Percentiles rank a stretch among this genome's conserved stretches.
Conservation (phyloP, 257 asterid species). For the Solanum lycopersicoides region DNA sequence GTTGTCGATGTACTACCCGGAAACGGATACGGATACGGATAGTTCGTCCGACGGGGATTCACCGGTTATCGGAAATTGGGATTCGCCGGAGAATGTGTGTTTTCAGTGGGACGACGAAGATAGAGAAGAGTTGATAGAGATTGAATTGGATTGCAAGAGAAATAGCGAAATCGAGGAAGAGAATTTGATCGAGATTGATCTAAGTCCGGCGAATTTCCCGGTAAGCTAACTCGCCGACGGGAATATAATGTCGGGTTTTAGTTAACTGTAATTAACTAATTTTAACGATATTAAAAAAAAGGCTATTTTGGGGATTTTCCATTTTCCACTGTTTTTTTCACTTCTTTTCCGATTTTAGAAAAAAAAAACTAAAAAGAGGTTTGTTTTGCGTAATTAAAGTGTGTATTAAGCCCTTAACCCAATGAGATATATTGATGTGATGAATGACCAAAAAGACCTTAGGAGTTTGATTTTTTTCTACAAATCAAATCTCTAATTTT, state of each 20-base stretch:
- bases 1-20: constrained; percentile 69
- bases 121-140: constrained; percentile 68
- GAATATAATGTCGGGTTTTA: neutral
- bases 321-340: neutral
- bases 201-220: constrained; percentile 29
- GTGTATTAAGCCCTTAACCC: neutral
- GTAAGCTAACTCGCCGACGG: neutral
- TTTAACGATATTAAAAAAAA: neutral
- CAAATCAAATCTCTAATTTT: neutral
- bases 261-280: neutral
- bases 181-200: constrained; percentile 75
- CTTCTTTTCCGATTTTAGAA: neutral
- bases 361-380: neutral
- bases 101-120: constrained; percentile 62
- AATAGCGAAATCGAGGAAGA: constrained; percentile 55
- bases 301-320: neutral
- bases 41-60: constrained; percentile 53
- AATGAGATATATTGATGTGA: neutral
- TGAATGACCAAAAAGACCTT: neutral
- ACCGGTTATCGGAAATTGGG: constrained; percentile 21
- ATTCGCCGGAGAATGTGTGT: constrained; percentile 25
- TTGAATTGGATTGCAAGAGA: constrained; percentile 36
- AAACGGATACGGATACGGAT: constrained; percentile 71
- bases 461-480: neutral
- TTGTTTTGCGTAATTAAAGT: neutral